Conservation (phyloP, 2,329 filamentous ascomycete species). For the Stromatinia cepivora region DNA sequence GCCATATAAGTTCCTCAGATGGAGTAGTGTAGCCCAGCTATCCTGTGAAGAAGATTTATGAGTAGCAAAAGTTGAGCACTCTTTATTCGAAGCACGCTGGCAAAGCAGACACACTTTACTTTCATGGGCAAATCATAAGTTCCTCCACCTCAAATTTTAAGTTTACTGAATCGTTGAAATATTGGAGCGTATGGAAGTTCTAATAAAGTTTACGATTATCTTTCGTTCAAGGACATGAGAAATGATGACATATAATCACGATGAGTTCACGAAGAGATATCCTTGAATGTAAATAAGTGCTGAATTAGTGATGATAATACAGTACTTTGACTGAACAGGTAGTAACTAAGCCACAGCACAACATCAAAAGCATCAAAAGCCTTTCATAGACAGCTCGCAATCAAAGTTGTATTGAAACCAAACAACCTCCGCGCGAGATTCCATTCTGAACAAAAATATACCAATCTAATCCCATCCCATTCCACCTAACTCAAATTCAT, state of each 20-base stretch:
- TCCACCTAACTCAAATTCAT: not conserved
- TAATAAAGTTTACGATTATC: no score
- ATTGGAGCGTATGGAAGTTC: no score
- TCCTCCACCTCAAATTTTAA: no score
- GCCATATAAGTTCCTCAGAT: no score
- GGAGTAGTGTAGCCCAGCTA: no score
- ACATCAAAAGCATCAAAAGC: not conserved
- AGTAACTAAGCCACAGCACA: not conserved
- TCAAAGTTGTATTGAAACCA: not conserved
- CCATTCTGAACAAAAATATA: not conserved
- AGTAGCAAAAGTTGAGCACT: no score
- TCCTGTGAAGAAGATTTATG: no score
- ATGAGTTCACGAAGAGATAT: not conserved
- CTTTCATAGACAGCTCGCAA: not conserved
- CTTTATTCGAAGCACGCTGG: no score
- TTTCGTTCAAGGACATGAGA: not conserved
- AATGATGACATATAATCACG: not conserved
- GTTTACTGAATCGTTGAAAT: no score
- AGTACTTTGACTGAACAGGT: not conserved
- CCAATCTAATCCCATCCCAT: not conserved
- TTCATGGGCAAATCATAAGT: no score
- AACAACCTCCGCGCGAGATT: not conserved
- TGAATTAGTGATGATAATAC: not conserved
- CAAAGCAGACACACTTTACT: no score
- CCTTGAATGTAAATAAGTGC: not conserved